Conservation (phyloP, 2,329 filamentous ascomycete genomes). For the Eutypa lata region DNA sequence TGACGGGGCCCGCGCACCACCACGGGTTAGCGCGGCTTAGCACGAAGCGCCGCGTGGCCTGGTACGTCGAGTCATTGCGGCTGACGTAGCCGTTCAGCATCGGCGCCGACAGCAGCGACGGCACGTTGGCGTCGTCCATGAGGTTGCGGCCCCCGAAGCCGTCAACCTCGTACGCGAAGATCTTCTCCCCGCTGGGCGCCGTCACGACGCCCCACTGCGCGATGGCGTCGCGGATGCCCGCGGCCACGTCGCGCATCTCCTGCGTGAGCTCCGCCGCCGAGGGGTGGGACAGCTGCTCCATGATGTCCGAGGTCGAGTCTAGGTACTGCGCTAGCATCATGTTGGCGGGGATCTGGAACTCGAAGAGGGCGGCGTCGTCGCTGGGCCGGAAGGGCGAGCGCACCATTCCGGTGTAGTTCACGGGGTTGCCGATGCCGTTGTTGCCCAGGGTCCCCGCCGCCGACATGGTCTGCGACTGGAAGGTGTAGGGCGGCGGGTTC, state of each 20-base stretch:
- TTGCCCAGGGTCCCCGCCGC: conserved; percentile 81
- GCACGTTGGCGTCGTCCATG: conserved; percentile 73
- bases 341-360: conserved; percentile 87
- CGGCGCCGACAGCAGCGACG: conserved; percentile 62
- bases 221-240: conserved; percentile 64
- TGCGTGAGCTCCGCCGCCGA: conserved; percentile 40
- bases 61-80: conserved; percentile 62
- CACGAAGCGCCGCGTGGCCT: conserved; percentile 77
- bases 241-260: conserved; percentile 56
- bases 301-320: conserved; percentile 43
- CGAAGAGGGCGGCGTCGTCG: conserved; percentile 81
- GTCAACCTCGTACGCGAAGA: conserved; percentile 76
- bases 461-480: conserved; percentile 67
- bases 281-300: conserved; percentile 37
- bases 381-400: conserved; percentile 87
- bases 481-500: conserved; percentile 58
- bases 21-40: conserved; percentile 76
- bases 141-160: conserved; percentile 65
- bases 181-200: conserved; percentile 33
- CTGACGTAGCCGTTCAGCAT: conserved; percentile 61
- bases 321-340: conserved; percentile 75
- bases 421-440: conserved; percentile 73
- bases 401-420: conserved; percentile 76
- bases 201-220: conserved; percentile 67
- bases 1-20: conserved; percentile 62